These are phyloP conservation scores for Phytophthora rubi DNA, from an alignment of 352 stramenopile species.

Conservation along the genomic window DNA sequence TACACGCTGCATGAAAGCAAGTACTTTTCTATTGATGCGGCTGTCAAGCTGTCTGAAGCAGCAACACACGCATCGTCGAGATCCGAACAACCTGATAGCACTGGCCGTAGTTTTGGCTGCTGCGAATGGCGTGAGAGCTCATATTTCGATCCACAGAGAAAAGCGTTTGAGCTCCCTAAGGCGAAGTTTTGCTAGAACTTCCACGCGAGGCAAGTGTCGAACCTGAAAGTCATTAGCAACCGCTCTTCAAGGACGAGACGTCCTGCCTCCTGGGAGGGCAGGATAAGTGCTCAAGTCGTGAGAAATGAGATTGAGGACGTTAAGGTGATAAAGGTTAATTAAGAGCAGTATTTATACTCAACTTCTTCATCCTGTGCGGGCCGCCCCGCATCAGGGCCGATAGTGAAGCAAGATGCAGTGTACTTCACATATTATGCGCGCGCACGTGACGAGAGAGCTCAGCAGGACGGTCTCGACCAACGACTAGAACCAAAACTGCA, in stretches of 20 bases:
- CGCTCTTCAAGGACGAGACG: background rate
- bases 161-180: no score
- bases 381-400: background rate
- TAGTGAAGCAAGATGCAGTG: background rate
- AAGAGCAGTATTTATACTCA: constrained; percentile 10
- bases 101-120: no score
- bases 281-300: no score
- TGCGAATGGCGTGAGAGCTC: no score
- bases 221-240: background rate
- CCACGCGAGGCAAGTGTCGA: background rate
- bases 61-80: no score
- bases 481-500: background rate
- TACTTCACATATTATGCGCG: background rate
- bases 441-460: background rate
- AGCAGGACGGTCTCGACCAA: background rate
- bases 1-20: background rate
- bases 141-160: no score
- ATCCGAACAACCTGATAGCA: no score
- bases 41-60: no score
- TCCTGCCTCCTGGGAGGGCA: background rate
- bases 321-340: no score
- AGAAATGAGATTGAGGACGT: background rate
- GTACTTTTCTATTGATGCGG: background rate
- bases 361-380: background rate
- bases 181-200: no score